Evolutionary conservation across 2,329 filamentous ascomycete genomes (phyloP).

Genomic region (Aphanocladium album): DNA sequence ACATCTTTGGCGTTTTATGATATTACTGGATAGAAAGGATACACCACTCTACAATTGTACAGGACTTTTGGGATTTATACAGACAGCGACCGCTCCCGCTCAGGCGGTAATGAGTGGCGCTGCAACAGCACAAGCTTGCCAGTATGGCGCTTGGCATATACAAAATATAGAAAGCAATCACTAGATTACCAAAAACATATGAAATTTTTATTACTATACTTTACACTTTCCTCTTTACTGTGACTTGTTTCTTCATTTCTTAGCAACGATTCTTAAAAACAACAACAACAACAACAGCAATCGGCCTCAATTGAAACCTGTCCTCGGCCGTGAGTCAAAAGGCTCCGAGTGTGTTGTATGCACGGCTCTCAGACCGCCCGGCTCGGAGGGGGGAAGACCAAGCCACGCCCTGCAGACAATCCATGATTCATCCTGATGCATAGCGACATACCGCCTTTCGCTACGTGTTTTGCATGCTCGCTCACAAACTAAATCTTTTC

Average conservation of each 20-base stretch:
- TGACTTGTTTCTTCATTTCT: no score
- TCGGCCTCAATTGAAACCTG: not conserved
- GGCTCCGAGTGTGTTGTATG: not conserved
- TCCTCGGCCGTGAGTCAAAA: not conserved
- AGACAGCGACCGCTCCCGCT: not conserved
- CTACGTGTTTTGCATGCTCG: not conserved
- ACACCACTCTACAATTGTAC: slow-evolving; percentile 10
- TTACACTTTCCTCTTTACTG: no score
- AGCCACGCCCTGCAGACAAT: not conserved
- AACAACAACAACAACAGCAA: not conserved
- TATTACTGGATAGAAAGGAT: not conserved
- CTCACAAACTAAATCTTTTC: no score
- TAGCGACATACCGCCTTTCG: no score
- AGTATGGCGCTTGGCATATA: not conserved
- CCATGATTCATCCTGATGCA: slow-evolving; percentile 5
- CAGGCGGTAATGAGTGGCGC: not conserved
- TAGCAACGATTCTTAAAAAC: no score
- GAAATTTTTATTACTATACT: not conserved
- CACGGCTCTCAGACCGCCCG: slow-evolving; percentile 7
- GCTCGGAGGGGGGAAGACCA: not conserved
- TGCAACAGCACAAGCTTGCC: not conserved
- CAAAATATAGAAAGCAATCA: not conserved
- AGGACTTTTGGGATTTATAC: not conserved
- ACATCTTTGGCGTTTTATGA: not conserved
- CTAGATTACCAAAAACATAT: slow-evolving; percentile 2